These are phyloP conservation scores for Geoglossum glabrum DNA, from an alignment of 495 filamentous ascomycete genomes.

Conservation along the genomic window DNA sequence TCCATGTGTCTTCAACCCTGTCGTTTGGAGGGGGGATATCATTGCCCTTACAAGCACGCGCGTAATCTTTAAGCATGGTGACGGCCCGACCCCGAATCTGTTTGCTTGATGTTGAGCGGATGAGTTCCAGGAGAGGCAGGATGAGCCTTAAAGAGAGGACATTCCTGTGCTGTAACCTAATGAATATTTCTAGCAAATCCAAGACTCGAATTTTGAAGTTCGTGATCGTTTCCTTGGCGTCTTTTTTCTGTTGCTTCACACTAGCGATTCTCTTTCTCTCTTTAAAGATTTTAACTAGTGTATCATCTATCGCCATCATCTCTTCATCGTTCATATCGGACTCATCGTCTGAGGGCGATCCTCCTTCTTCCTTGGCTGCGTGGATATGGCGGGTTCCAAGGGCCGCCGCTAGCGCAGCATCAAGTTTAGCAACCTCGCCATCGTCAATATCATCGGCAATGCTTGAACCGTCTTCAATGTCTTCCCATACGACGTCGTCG, in stretches of 20 bases:
- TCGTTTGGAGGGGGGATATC: conserved; percentile 20
- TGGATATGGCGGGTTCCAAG: conserved; percentile 43
- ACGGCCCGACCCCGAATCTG: conserved; percentile 53
- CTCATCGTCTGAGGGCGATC: conserved; percentile 24
- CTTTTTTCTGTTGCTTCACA: conserved; percentile 64
- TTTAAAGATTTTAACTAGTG: conserved; percentile 65
- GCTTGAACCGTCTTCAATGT: conserved; percentile 22
- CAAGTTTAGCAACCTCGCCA: conserved; percentile 35
- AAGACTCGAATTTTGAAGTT: conserved; percentile 91
- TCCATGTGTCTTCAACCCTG: conserved; percentile 17
- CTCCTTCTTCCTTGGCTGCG: conserved; percentile 13
- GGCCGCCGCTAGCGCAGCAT: conserved; percentile 57
- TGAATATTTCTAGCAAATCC: conserved; percentile 68
- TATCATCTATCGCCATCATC: conserved; percentile 76
- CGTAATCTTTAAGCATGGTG: conserved; percentile 44
- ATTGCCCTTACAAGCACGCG: conserved; percentile 43
- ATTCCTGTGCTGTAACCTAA: conserved; percentile 55
- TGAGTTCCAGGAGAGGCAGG: conserved; percentile 38
- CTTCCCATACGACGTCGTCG: conserved; percentile 1
- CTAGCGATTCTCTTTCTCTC: conserved; percentile 34
- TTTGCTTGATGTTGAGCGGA: conserved; percentile 44
- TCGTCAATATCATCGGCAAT: conserved; percentile 17
- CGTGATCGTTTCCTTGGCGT: conserved; percentile 71
- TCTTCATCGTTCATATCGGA: conserved; percentile 79
- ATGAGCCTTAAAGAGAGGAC: conserved; percentile 45